A percentile compares a stretch with the other conserved stretches of the same genome.
These are phyloP conservation scores for Colletotrichum orchidophilum DNA, from an alignment of 2,329 filamentous ascomycete genomes.

Conservation along the genomic window DNA sequence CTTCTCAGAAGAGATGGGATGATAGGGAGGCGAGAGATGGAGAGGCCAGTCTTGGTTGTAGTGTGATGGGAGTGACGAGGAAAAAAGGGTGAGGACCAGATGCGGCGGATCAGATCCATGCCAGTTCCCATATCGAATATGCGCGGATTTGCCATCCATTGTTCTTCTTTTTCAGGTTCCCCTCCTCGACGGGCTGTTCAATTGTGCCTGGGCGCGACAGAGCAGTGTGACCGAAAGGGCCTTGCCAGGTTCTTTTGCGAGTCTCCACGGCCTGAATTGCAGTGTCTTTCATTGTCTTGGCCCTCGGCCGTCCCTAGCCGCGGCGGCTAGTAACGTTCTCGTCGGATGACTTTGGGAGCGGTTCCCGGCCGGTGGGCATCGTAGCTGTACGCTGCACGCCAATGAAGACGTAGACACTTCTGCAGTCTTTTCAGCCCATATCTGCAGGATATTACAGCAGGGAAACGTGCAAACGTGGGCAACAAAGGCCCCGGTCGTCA, in stretches of 20 bases:
- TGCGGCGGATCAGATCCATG: not conserved
- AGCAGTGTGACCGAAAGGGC: not conserved
- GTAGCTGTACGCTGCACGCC: not conserved
- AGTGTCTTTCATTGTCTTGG: not conserved
- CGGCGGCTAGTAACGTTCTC: not conserved
- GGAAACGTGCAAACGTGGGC: not conserved
- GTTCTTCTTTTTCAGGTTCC: not conserved
- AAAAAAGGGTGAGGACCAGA: not conserved
- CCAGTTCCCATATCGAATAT: not conserved
- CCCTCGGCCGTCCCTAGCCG: not conserved
- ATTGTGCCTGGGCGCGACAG: not conserved
- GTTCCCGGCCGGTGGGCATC: not conserved
- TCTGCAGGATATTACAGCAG: not conserved
- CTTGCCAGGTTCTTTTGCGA: not conserved
- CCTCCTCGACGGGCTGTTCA: not conserved
- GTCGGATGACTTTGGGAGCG: not conserved
- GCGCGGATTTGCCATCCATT: not conserved
- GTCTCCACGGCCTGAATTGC: constrained; percentile 11
- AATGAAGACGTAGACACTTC: not conserved
- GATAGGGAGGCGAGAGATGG: not conserved
- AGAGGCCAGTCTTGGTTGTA: not conserved
- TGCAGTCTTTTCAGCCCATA: not conserved
- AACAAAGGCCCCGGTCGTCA: not conserved
- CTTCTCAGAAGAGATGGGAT: not conserved
- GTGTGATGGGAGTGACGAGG: not conserved